These are phyloP conservation scores for Naganishia kalamii DNA, from an alignment of 768 basidiomycete species.

Conservation along the genomic window DNA sequence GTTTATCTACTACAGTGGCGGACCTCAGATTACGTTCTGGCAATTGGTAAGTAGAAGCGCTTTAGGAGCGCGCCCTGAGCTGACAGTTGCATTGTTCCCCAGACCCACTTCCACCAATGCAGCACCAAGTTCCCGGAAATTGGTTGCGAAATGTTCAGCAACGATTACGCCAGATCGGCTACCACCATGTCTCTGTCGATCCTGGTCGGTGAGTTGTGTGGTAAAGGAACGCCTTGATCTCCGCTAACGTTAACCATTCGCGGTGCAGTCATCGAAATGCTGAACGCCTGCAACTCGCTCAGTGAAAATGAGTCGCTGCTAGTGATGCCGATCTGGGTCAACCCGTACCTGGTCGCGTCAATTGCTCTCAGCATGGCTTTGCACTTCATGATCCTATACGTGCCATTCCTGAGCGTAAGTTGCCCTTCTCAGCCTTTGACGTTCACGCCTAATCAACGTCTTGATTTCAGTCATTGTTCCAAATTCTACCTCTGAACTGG, in stretches of 20 bases:
- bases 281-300: conserved; percentile 65
- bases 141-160: conserved; percentile 92
- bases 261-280: conserved; percentile 42
- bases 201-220: conserved; percentile 58
- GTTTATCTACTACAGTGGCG: conserved; percentile 85
- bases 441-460: neutral
- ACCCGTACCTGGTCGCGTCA: conserved; percentile 82
- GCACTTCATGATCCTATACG: conserved; percentile 91
- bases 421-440: neutral
- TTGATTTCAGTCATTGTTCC: conserved; percentile 66
- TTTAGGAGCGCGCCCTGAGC: neutral
- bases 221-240: neutral
- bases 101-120: conserved; percentile 98
- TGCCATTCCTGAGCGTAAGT: conserved; percentile 88
- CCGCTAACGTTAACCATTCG: neutral
- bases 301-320: conserved; percentile 94
- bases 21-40: conserved; percentile 87
- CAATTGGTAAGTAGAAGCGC: conserved; percentile 64
- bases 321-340: conserved; percentile 84
- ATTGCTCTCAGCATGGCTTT: conserved; percentile 85
- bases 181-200: conserved; percentile 96
- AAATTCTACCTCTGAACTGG: conserved; percentile 90
- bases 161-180: conserved; percentile 73
- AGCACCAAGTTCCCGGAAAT: conserved; percentile 73
- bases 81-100: conserved; percentile 2